Percentiles rank a stretch among this genome's conserved stretches.
These are phyloP conservation scores for Zygosaccharomyces kombuchaensis DNA, from an alignment of 805 yeast species.

Conservation along the genomic window DNA sequence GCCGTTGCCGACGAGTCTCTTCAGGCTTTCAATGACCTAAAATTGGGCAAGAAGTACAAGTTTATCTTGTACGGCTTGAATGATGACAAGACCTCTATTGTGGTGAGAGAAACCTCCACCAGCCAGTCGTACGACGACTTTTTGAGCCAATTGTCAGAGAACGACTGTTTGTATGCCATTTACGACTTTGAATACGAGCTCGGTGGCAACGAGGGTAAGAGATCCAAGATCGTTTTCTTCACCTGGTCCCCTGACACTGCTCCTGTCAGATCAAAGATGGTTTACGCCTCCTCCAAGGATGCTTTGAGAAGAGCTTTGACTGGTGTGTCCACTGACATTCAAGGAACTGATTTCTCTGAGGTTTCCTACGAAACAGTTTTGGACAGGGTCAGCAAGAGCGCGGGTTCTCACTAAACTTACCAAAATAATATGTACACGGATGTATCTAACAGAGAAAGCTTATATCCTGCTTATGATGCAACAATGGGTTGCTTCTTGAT, in stretches of 20 bases:
- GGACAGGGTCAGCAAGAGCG: constrained; percentile 83
- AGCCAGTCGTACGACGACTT: constrained; percentile 78
- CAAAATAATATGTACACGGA: constrained; percentile 5
- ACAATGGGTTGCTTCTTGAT: constrained; percentile 22
- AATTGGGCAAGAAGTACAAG: constrained; percentile 86
- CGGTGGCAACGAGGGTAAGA: constrained; percentile 88
- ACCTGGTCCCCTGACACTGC: constrained; percentile 99
- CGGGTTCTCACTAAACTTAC: constrained; percentile 49
- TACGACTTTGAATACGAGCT: constrained; percentile 96
- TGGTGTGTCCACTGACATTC: constrained; percentile 91
- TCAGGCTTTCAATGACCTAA: constrained; percentile 90
- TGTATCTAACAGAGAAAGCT: neutral
- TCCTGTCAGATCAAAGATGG: constrained; percentile 92
- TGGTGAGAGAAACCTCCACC: constrained; percentile 79
- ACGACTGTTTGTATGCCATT: constrained; percentile 93
- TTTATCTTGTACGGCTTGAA: constrained; percentile 78
- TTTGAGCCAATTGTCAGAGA: constrained; percentile 85
- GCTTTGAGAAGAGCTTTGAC: constrained; percentile 95
- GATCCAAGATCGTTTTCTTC: constrained; percentile 64
- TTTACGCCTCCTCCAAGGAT: constrained; percentile 96
- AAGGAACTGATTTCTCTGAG: constrained; percentile 97
- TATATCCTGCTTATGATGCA: constrained; percentile 1
- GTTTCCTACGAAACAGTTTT: constrained; percentile 91
- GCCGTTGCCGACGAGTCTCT: constrained; percentile 87
- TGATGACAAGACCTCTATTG: constrained; percentile 83